Base-by-base conservation (phyloP, 1,139 yeast species). In the Scheffersomyces titani region DNA sequence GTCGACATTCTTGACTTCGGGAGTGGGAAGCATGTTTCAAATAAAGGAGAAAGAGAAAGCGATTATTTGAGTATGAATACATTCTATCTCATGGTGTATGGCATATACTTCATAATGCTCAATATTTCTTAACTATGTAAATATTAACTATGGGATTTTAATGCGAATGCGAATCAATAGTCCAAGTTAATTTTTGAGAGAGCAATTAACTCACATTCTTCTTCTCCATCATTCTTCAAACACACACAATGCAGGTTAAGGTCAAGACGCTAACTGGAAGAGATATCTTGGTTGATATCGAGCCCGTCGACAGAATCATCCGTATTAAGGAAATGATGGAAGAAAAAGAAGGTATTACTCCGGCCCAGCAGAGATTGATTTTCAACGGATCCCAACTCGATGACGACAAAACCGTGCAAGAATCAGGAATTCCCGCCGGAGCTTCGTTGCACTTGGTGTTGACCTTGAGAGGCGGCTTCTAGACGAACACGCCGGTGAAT, bases 271-370 rank as follows among this genome's bases (percentile, higher is more conserved):
- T 90, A 61, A 89, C 96, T 0, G 94, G 94, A 11, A 88, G 94
- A 77, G 92, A 88, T 84, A 91, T 91, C 69, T 86, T 90, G 59
- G 86, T 92, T 57, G 93, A 89, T 64, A 85, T 92, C 53, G 94
- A 90, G 65, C 87, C 92, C 52, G 72, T 83, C 9, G 97, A 92
- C 68, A 86, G 82, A 69, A 88, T 93, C 59, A 85, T 88, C 63
- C 85, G 91, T 54, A 87, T 94, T 75, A 94, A 94, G 75, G 98
- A 94, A 72, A 85, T 90, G 73, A 87, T 94, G 79, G 98, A 94
- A 73, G 98, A 94, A 69, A 91, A 92, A 69, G 99, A 94, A 72
- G 99, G 99, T 3, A 94, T 94, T 58, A 98, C 98, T 4, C 98
- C 99, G 20, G 87, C 92, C 44, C 99, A 94, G 74, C 99, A 94